Conservation (phyloP, 441 rosid species). For the Pelargonium cotyledonis region DNA sequence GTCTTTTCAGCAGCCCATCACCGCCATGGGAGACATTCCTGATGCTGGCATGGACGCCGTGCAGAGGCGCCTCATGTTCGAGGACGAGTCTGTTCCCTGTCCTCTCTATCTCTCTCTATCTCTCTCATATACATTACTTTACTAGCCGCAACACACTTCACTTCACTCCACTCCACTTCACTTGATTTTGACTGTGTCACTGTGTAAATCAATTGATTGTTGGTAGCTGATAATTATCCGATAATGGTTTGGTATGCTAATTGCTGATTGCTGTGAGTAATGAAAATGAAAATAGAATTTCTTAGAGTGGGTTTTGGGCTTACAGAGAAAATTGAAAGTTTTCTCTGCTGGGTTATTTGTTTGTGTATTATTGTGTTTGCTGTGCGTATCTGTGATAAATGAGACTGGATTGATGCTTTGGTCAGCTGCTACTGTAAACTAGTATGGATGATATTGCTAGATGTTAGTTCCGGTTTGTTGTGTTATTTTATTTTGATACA, state of each 20-base stretch:
- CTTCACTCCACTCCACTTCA: background rate
- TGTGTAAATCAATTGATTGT: background rate
- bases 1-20: constrained; percentile 21
- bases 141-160: background rate
- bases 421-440: too few relatives aligned
- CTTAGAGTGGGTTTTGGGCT: too few relatives aligned
- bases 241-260: background rate
- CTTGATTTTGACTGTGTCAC: background rate
- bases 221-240: background rate
- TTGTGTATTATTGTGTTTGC: too few relatives aligned
- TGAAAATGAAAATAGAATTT: background rate
- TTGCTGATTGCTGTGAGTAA: background rate
- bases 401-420: too few relatives aligned
- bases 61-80: constrained; percentile 97
- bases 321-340: too few relatives aligned
- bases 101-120: background rate
- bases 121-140: background rate
- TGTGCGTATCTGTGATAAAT: too few relatives aligned
- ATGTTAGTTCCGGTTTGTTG: too few relatives aligned
- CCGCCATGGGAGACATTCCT: constrained; percentile 45
- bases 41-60: constrained; percentile 95
- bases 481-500: too few relatives aligned
- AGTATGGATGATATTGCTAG: too few relatives aligned
- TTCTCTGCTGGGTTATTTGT: too few relatives aligned
- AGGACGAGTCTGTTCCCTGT: constrained; percentile 62